These are phyloP conservation scores for Botrytis tulipae DNA, from an alignment of 2,329 filamentous ascomycete genomes.

Conservation along the genomic window DNA sequence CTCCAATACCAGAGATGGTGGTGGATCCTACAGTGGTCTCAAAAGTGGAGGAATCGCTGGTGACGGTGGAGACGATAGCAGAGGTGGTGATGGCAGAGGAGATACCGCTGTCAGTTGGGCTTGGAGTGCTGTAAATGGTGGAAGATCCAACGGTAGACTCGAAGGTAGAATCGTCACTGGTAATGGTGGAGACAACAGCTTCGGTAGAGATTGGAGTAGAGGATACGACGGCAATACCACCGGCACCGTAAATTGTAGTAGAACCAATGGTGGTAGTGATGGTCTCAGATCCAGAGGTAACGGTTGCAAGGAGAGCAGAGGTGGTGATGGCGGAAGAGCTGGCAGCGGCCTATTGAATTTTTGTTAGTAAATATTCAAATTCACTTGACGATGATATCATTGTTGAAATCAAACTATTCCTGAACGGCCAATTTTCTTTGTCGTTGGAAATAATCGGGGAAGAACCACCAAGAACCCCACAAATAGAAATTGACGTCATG, in stretches of 20 bases:
- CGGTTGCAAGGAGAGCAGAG: slow-evolving; percentile 25
- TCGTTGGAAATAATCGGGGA: background rate
- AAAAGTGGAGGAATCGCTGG: slow-evolving; percentile 25
- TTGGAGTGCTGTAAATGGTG: slow-evolving; percentile 29
- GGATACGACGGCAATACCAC: slow-evolving; percentile 18
- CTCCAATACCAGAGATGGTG: slow-evolving; percentile 24
- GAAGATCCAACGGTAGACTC: slow-evolving; percentile 32
- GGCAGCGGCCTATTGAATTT: slow-evolving; percentile 11
- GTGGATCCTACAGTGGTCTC: slow-evolving; percentile 29
- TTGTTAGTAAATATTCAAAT: slow-evolving; percentile 7
- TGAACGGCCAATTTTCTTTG: background rate
- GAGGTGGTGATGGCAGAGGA: slow-evolving; percentile 22
- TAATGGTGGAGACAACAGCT: slow-evolving; percentile 29
- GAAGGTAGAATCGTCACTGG: slow-evolving; percentile 29
- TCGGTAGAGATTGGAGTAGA: slow-evolving; percentile 32
- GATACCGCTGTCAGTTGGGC: slow-evolving; percentile 9
- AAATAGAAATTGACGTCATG: slow-evolving; percentile 1
- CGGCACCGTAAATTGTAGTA: slow-evolving; percentile 26
- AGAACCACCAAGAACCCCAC: background rate
- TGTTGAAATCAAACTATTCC: background rate
- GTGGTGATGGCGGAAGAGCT: slow-evolving; percentile 29
- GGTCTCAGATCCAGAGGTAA: slow-evolving; percentile 25
- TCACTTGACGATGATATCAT: slow-evolving; percentile 1
- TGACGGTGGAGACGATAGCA: slow-evolving; percentile 25
- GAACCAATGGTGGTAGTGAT: slow-evolving; percentile 27